A percentile compares a stretch with the other conserved stretches of the same genome.
phyloP scores from a whole-genome alignment of 192 early-diverging fungal genomes.

The Backusella tarrabulga region DNA sequence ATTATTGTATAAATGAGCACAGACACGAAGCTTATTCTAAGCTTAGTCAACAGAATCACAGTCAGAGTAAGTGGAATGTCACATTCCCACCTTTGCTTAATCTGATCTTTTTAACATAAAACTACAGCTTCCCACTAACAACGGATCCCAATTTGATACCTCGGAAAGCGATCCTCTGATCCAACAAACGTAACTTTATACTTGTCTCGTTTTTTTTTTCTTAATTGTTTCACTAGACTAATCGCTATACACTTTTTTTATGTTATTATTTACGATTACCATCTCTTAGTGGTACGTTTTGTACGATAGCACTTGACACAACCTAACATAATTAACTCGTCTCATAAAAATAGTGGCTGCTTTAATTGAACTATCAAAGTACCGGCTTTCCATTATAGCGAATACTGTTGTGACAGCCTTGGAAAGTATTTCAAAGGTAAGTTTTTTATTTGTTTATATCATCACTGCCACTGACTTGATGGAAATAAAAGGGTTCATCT shows the following conservation, averaged over 20 bases:
- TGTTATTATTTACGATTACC: background rate
- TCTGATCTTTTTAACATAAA: background rate
- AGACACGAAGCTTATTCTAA: conserved; percentile 23
- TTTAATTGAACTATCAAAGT: conserved; percentile 75
- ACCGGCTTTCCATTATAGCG: conserved; percentile 65
- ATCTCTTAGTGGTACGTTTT: conserved; percentile 5
- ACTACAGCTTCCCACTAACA: conserved; percentile 68
- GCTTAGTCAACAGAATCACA: conserved; percentile 14
- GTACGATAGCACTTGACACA: background rate
- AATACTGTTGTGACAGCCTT: conserved; percentile 66
- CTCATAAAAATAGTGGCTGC: conserved; percentile 48
- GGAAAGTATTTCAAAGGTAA: conserved; percentile 69
- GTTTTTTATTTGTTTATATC: background rate
- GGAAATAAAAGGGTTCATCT: background rate
- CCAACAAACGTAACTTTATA: conserved; percentile 45
- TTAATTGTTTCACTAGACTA: background rate
- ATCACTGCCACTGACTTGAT: background rate
- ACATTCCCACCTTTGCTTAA: background rate
- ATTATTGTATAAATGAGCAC: background rate
- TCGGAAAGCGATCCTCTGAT: conserved; percentile 76
- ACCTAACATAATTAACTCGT: background rate
- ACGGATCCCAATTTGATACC: conserved; percentile 54
- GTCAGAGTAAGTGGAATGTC: conserved; percentile 9
- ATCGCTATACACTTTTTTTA: background rate
- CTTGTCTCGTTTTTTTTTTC: background rate